Evolutionary conservation across 2,329 filamentous ascomycete genomes (phyloP), one percentile per base, ranked within the genome.

Genomic region (Fusarium staphyleae): DNA sequence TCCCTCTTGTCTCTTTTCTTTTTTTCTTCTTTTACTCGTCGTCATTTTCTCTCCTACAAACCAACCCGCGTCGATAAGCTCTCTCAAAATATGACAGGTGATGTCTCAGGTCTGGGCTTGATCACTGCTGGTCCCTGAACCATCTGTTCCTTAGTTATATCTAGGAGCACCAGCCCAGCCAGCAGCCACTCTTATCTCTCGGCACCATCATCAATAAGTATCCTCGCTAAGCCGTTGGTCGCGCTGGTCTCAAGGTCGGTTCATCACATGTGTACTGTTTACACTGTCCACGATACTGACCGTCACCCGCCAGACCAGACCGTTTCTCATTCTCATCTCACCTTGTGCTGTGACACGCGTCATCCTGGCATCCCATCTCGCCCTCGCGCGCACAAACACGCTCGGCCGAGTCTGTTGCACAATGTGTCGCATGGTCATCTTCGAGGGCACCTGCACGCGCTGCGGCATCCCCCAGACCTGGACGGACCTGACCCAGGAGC

Each of bases 401-500:
- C 14, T 9, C 19, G 22, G 22, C 5, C 22, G 22, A 24, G 22
- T 9, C 22, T 9, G 22, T 8, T 24, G 22, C 43, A 48, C 34
- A 62, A 81, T 81, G 78, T 81, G 78, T 67, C 78, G 78, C 48
- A 70, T 78, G 65, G 63, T 81, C 36, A 64, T 75, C 35, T 81
- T 80, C 62, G 65, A 65, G 32, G 78, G 78, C 39, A 65, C 67
- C 33, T 81, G 78, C 68, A 75, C 75, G 30, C 70, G 69, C 40
- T 81, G 78, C 65, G 70, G 66, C 33, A 67, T 72, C 5, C 61
- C 54, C 36, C 74, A 77, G 46, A 75, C 70, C 13, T 78, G 78
- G 78, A 67, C 73, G 19, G 75, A 80, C 8, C 70, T 81, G 15
- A 69, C 73, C 11, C 78, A 80, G 62, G 69, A 77, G 58, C 71